Percentiles rank a stretch among this genome's conserved stretches.
These are phyloP conservation scores for Candida krabiensis DNA, from an alignment of 805 yeast species.

Conservation along the genomic window DNA sequence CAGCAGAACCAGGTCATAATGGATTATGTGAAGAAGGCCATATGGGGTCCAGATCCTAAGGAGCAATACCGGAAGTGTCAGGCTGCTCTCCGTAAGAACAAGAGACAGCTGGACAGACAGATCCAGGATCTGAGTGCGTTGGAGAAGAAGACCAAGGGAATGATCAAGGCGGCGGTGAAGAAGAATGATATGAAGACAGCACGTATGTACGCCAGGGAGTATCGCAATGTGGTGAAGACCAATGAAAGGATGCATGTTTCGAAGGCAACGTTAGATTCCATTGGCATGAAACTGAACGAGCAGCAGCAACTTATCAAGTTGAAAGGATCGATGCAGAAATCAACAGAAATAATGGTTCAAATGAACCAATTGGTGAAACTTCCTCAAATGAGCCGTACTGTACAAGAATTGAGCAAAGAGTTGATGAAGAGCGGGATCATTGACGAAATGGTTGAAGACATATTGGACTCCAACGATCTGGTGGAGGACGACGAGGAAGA, in stretches of 20 bases:
- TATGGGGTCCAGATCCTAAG: constrained; percentile 96
- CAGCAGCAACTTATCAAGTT: constrained; percentile 83
- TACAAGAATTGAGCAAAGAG: constrained; percentile 85
- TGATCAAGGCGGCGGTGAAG: constrained; percentile 74
- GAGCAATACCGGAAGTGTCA: constrained; percentile 85
- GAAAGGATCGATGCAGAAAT: constrained; percentile 75
- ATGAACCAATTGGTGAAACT: constrained; percentile 75
- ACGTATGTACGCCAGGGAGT: constrained; percentile 76
- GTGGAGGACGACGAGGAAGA: constrained; percentile 64
- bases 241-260: constrained; percentile 72
- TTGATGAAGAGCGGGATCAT: constrained; percentile 83
- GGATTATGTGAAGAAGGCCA: constrained; percentile 83
- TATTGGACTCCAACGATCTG: constrained; percentile 68
- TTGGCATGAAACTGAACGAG: constrained; percentile 86
- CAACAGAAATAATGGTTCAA: constrained; percentile 83
- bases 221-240: constrained; percentile 71
- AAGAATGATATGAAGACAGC: constrained; percentile 77
- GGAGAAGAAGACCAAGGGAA: constrained; percentile 72
- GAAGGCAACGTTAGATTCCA: constrained; percentile 82
- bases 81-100: constrained; percentile 75
- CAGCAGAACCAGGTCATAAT: constrained; percentile 35
- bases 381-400: constrained; percentile 78
- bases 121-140: constrained; percentile 56
- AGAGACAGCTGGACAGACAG: constrained; percentile 80
- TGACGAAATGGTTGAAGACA: constrained; percentile 93